A percentile compares a stretch with the other conserved stretches of the same genome.
These are phyloP conservation scores for Aspergillus flavus DNA, from an alignment of 2,329 filamentous ascomycete species.

Conservation along the genomic window DNA sequence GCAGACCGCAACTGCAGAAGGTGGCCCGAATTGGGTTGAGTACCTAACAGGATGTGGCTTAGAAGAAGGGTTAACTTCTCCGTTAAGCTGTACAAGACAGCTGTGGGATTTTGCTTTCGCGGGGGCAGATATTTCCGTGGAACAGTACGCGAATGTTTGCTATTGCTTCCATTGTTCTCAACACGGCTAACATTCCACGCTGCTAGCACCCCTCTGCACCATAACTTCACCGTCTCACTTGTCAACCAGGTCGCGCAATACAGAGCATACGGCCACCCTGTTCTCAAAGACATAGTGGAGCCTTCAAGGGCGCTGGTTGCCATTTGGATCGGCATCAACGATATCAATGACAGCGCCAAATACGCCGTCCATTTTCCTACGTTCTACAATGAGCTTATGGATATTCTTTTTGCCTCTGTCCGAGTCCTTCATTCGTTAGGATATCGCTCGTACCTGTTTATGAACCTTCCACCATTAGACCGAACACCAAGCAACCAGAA, in stretches of 20 bases:
- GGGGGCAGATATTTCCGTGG: slow-evolving; percentile 52
- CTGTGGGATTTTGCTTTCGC: slow-evolving; percentile 62
- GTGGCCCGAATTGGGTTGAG: slow-evolving; percentile 59
- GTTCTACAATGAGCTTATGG: slow-evolving; percentile 49
- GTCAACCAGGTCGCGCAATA: slow-evolving; percentile 56
- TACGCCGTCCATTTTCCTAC: slow-evolving; percentile 48
- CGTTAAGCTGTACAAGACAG: slow-evolving; percentile 49
- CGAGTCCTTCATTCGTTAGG: slow-evolving; percentile 46
- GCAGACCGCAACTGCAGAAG: slow-evolving; percentile 53
- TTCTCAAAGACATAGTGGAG: slow-evolving; percentile 35
- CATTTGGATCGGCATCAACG: slow-evolving; percentile 61
- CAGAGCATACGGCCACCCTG: slow-evolving; percentile 47
- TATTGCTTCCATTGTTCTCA: neutral
- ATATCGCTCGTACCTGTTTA: slow-evolving; percentile 51
- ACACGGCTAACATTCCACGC: slow-evolving; percentile 4
- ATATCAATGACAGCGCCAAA: slow-evolving; percentile 55
- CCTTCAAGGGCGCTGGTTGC: slow-evolving; percentile 48
- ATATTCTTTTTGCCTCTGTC: slow-evolving; percentile 46
- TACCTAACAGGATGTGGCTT: slow-evolving; percentile 56
- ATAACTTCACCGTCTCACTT: slow-evolving; percentile 53
- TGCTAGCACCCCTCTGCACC: slow-evolving; percentile 52
- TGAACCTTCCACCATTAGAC: slow-evolving; percentile 57
- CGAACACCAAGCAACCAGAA: slow-evolving; percentile 44
- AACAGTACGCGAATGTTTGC: slow-evolving; percentile 34
- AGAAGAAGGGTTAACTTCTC: slow-evolving; percentile 46